Conservation (phyloP, 2,329 filamentous ascomycete species). For the Bipolaris bicolor region DNA sequence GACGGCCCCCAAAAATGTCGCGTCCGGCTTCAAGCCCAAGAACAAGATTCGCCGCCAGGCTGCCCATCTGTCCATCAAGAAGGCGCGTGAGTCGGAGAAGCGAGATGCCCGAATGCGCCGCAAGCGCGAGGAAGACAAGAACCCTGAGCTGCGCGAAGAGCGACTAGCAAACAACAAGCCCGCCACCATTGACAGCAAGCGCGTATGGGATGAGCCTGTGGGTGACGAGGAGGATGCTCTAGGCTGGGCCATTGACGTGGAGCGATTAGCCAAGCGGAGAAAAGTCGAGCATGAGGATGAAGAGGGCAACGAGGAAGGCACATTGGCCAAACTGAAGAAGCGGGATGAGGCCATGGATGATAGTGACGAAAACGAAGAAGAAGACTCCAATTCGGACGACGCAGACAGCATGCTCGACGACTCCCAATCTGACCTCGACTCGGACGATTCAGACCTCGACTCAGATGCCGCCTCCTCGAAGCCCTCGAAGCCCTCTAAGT, state of each 20-base stretch:
- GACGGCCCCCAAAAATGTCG: conserved; percentile 57
- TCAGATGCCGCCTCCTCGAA: conserved; percentile 56
- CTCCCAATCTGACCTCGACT: conserved; percentile 51
- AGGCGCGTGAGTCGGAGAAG: conserved; percentile 72
- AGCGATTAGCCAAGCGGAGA: conserved; percentile 52
- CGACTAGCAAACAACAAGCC: conserved; percentile 81
- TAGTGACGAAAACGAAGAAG: conserved; percentile 2
- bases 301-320: conserved; percentile 38
- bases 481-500: conserved; percentile 47
- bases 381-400: conserved; percentile 31
- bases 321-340: conserved; percentile 42
- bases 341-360: conserved; percentile 27
- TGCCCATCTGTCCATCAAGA: conserved; percentile 81
- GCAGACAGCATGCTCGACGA: conserved; percentile 76
- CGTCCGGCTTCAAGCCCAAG: conserved; percentile 62
- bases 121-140: conserved; percentile 83
- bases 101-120: conserved; percentile 77
- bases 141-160: conserved; percentile 75
- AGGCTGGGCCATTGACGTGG: conserved; percentile 54
- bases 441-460: conserved; percentile 56
- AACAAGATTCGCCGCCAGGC: conserved; percentile 84
- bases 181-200: conserved; percentile 50
- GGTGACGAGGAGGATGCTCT: conserved; percentile 53
- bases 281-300: conserved; percentile 49
- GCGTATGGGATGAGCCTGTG: conserved; percentile 76